Conservation (phyloP, 306 rosid genomes). For the Fragaria ananassa region DNA sequence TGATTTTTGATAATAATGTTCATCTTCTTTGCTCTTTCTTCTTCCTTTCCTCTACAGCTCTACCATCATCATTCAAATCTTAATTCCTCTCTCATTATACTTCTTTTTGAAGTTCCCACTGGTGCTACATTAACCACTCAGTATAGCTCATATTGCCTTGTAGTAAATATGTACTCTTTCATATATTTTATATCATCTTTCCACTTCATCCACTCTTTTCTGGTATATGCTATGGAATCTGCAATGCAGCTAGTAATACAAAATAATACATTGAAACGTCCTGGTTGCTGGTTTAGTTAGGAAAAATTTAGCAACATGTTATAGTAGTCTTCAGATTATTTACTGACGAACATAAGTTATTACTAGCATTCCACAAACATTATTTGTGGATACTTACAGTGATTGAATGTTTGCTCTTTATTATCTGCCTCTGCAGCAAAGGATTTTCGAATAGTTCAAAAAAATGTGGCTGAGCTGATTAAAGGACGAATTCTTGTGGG, state of each 20-base stretch:
- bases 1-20: background rate
- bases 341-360: background rate
- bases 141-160: background rate
- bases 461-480: conserved; percentile 74
- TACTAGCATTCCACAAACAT: background rate
- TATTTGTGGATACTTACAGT: background rate
- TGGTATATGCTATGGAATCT: background rate
- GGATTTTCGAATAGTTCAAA: conserved; percentile 73
- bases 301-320: background rate
- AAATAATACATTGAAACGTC: background rate
- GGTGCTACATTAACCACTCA: background rate
- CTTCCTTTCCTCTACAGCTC: background rate
- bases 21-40: background rate
- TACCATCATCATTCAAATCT: background rate
- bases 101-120: background rate
- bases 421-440: conserved; percentile 54
- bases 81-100: too few relatives aligned
- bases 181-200: background rate
- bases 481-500: conserved; percentile 86
- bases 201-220: background rate
- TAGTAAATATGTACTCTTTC: background rate
- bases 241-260: background rate
- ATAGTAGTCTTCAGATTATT: background rate
- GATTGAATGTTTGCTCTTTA: conserved; percentile 8
- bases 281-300: background rate